Conservation (phyloP, 208 protist genomes). For the Blastocrithidia nonstop region DNA sequence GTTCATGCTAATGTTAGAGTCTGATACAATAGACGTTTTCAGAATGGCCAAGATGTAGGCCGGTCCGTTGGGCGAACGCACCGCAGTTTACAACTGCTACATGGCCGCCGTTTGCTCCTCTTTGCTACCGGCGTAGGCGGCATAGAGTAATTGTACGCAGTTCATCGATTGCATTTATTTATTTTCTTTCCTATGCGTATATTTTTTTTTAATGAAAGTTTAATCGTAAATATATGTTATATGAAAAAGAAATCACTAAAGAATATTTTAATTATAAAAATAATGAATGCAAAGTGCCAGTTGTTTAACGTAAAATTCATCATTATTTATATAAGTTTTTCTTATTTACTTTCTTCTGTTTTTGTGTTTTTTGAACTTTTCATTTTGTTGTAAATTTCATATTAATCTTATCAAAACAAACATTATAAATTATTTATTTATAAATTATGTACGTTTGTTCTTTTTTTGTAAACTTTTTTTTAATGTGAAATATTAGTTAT, state of each 20-base stretch:
- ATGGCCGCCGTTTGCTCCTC: slow-evolving; percentile 55
- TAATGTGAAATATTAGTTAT: too few relatives aligned
- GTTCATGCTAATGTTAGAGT: too few relatives aligned
- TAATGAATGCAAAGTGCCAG: too few relatives aligned
- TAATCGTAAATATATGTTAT: neutral
- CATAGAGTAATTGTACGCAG: slow-evolving; percentile 49
- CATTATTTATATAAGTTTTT: neutral
- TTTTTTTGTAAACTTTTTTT: too few relatives aligned
- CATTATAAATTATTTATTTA: too few relatives aligned
- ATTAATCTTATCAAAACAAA: too few relatives aligned
- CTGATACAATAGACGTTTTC: too few relatives aligned
- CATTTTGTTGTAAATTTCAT: too few relatives aligned
- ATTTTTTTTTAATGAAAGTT: neutral
- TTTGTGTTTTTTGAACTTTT: neutral
- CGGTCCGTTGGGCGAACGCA: slow-evolving; percentile 27
- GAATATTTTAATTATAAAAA: too few relatives aligned
- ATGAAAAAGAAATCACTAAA: too few relatives aligned
- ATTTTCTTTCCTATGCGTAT: neutral
- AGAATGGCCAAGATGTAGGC: slow-evolving; percentile 43
- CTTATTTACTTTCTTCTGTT: neutral
- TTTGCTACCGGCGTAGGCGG: slow-evolving; percentile 64
- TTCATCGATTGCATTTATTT: slow-evolving; percentile 10
- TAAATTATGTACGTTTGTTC: too few relatives aligned
- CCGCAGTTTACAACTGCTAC: slow-evolving; percentile 25
- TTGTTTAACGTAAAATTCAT: too few relatives aligned